Conservation (phyloP, 75 land plant species). For the Sequoia sempervirens region DNA sequence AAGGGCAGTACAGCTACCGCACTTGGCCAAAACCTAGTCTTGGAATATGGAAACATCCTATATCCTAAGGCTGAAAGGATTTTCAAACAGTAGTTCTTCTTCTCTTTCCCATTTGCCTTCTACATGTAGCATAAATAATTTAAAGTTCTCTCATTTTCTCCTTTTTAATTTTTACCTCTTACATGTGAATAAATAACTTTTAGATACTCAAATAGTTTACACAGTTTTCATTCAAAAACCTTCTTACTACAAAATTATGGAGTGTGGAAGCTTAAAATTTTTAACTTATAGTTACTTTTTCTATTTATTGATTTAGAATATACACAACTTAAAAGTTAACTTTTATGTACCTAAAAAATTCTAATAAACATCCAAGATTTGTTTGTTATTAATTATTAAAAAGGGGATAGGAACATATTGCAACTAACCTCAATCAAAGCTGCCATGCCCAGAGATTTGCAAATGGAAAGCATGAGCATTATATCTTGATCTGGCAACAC, state of each 20-base stretch:
- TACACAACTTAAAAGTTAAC: background rate
- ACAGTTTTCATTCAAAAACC: background rate
- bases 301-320: background rate
- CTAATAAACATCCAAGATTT: background rate
- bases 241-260: background rate
- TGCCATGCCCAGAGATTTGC: constrained; percentile 40
- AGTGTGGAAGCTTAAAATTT: background rate
- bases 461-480: constrained; percentile 33
- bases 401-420: background rate
- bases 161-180: background rate
- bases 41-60: no score
- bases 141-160: background rate
- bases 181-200: no score
- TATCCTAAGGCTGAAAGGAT: no score
- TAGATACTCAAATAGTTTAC: background rate
- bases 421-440: constrained; percentile 43
- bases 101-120: background rate
- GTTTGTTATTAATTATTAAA: background rate
- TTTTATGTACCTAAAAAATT: background rate
- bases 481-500: constrained; percentile 54
- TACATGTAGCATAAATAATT: background rate
- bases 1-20: background rate
- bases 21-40: background rate
- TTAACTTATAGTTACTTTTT: background rate
- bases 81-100: no score